A percentile compares a stretch with the other conserved stretches of the same genome.
Evolutionary conservation across 164 flowering plant species (phyloP).

Genomic region (Euptelea pleiosperma): DNA sequence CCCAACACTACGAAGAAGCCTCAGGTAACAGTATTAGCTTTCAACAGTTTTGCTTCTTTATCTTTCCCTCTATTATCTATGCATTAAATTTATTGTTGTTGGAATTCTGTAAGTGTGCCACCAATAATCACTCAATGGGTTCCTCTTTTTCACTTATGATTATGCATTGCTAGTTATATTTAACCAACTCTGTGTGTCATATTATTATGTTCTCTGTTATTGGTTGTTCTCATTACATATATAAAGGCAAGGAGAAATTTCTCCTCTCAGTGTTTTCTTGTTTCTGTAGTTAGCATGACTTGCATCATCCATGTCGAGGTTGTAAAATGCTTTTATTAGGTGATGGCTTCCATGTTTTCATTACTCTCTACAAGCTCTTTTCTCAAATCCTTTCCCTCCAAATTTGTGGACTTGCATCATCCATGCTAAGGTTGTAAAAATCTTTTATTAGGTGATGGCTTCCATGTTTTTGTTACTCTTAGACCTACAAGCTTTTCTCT

Average conservation of each 20-base stretch:
- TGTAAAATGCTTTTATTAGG: not conserved
- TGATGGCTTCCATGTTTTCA: not conserved
- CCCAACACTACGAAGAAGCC: conserved; percentile 29
- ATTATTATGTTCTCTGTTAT: too few relatives aligned
- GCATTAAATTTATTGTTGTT: too few relatives aligned
- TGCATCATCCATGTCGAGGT: not conserved
- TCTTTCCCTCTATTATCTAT: not conserved
- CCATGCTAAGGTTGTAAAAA: not conserved
- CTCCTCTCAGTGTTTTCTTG: too few relatives aligned
- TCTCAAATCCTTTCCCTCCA: too few relatives aligned
- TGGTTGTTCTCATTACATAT: too few relatives aligned
- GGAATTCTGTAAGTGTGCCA: not conserved
- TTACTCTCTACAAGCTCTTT: too few relatives aligned
- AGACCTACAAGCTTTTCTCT: too few relatives aligned
- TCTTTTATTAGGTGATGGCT: not conserved
- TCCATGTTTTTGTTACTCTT: not conserved
- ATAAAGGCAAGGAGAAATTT: too few relatives aligned
- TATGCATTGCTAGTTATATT: too few relatives aligned
- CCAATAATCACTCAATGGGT: not conserved
- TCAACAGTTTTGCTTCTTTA: not conserved
- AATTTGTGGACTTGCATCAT: not conserved
- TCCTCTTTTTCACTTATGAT: too few relatives aligned
- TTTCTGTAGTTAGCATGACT: not conserved
- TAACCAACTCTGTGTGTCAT: too few relatives aligned
- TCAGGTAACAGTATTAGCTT: conserved; percentile 27